Conservation (phyloP, 202 grass and related monocot species). For the Sporobolus alterniflorus region DNA sequence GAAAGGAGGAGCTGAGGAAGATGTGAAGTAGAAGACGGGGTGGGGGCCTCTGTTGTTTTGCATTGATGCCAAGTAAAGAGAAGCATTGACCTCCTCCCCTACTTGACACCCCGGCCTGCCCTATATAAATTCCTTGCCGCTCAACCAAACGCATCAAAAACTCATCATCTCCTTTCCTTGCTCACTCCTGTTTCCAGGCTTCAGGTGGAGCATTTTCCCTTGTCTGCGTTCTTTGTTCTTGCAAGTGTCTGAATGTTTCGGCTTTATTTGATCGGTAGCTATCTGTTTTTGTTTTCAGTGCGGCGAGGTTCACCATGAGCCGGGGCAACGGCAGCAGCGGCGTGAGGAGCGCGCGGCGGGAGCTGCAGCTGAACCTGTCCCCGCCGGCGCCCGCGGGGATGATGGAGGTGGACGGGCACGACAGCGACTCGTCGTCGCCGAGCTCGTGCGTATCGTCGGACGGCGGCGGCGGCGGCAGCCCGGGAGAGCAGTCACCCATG, state of each 20-base stretch:
- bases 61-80: conserved; percentile 49
- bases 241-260: not conserved
- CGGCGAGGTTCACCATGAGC: conserved; percentile 65
- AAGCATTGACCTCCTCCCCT: conserved; percentile 67
- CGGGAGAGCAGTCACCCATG: conserved; percentile 60
- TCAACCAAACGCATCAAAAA: conserved; percentile 42
- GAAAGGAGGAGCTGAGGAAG: conserved; percentile 8
- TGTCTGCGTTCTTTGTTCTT: conserved; percentile 29
- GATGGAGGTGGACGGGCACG: conserved; percentile 33
- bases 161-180: conserved; percentile 22
- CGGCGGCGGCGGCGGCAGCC: conserved; percentile 42
- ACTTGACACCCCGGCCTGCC: conserved; percentile 17
- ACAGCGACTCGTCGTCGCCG: conserved; percentile 70
- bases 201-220: conserved; percentile 7
- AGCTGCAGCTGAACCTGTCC: conserved; percentile 91
- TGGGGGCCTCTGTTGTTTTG: conserved; percentile 42
- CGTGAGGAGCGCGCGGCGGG: conserved; percentile 53
- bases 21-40: not conserved
- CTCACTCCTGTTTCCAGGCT: conserved; percentile 31
- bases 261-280: not conserved
- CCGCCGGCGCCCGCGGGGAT: conserved; percentile 48
- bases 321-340: conserved; percentile 47
- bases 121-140: conserved; percentile 50
- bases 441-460: conserved; percentile 90
- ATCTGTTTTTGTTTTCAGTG: too few species aligned